Base-by-base conservation (phyloP, 805 yeast species). In the Candida nemodendra region DNA sequence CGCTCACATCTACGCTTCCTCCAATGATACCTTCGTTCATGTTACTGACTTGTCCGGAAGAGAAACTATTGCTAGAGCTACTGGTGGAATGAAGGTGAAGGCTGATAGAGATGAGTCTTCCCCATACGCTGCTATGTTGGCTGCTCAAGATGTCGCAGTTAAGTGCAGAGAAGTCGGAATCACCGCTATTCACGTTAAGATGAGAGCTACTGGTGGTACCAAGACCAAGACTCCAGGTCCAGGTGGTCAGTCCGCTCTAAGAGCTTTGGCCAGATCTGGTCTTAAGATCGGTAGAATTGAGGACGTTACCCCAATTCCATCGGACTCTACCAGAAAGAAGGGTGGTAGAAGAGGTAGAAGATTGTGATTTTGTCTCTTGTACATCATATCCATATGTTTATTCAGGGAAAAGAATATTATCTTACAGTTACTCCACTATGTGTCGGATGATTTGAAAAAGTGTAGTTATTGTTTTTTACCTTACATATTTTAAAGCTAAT, bases 261-360 rank as follows among this genome's bases (percentile, higher is more conserved):
- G 99, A 84, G 96, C 98, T 69, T 76, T 91, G 67, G 98, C 99
- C 66, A 90, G 99, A 84, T 89, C 98, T 59, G 99, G 99, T 72
- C 81, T 93, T 76, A 90, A 95, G 84, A 93, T 93, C 60, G 99
- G 99, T 66, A 89, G 99, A 78, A 93, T 93, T 64, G 99, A 95
- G 81, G 99, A 93, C 74, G 99, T 93, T 61, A 93, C 99, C 62
- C 99, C 99, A 74, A 90, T 93, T 65, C 99, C 99, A 74, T 93
- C 99, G 61, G 99, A 93, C 77, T 90, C 98, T 66, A 95, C 99
- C 74, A 93, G 99, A 85, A 87, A 91, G 88, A 95, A 93, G 95
- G 99, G 99, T 88, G 99, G 99, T 87, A 93, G 99, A 82, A 90
- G 99, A 84, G 99, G 99, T 91, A 91, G 99, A 84, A 89, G 99